These are phyloP conservation scores for Leptographium galeiforme DNA, from an alignment of 2,329 filamentous ascomycete genomes.

Conservation along the genomic window DNA sequence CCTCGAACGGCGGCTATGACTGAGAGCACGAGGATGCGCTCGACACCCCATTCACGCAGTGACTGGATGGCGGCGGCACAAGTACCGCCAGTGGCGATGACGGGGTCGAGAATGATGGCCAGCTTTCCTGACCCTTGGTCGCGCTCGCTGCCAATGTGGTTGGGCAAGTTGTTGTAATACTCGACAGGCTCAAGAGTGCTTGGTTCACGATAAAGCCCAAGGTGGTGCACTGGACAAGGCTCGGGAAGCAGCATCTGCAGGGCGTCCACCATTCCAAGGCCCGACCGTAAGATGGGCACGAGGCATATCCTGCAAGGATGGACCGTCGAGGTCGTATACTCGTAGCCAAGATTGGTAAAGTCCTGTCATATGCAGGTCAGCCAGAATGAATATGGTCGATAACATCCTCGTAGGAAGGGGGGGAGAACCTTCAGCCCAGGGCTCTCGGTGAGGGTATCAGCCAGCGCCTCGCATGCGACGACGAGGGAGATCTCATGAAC, in stretches of 20 bases:
- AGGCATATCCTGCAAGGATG: constrained; percentile 58
- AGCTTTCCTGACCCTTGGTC: constrained; percentile 32
- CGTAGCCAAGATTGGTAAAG: constrained; percentile 63
- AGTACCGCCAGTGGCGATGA: constrained; percentile 89
- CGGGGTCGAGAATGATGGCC: constrained; percentile 77
- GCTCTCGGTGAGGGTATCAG: constrained; percentile 41
- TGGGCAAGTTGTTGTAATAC: constrained; percentile 95
- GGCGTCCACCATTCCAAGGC: constrained; percentile 81
- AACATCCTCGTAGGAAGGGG: background rate
- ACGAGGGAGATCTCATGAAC: constrained; percentile 80
- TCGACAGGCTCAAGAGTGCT: constrained; percentile 79
- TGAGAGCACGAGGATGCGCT: constrained; percentile 61
- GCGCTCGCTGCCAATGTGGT: constrained; percentile 39
- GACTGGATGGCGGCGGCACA: constrained; percentile 82
- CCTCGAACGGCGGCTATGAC: constrained; percentile 63
- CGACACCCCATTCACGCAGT: constrained; percentile 81
- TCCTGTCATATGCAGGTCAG: constrained; percentile 34
- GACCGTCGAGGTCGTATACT: constrained; percentile 54
- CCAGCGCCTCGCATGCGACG: constrained; percentile 69
- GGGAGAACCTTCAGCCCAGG: constrained; percentile 49
- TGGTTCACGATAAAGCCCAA: constrained; percentile 87
- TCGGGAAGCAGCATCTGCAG: constrained; percentile 69
- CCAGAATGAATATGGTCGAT: no score
- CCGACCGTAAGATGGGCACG: constrained; percentile 85
- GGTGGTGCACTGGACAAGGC: constrained; percentile 76